phyloP scores from a whole-genome alignment of 352 stramenopile species.

The Globisporangium echinulatum region DNA sequence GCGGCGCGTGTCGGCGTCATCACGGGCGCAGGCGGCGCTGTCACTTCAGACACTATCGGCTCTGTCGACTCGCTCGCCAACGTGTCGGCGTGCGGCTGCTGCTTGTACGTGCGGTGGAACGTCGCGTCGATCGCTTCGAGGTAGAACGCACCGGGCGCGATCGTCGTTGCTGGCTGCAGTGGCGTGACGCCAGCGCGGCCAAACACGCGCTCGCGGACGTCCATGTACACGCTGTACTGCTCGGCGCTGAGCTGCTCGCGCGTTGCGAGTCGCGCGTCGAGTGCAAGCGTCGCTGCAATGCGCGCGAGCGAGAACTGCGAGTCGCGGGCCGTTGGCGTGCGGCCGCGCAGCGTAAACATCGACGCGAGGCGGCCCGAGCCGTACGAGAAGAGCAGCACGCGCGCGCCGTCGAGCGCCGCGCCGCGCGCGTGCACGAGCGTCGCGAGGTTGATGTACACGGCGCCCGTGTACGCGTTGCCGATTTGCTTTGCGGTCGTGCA shows the following conservation, averaged over 20 bases:
- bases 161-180: conserved; percentile 47
- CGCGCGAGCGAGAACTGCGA: conserved; percentile 81
- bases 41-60: conserved; percentile 18
- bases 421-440: conserved; percentile 78
- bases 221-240: conserved; percentile 90
- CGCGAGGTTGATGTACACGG: conserved; percentile 94
- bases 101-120: conserved; percentile 85
- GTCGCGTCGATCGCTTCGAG: conserved; percentile 88
- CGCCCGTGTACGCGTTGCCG: conserved; percentile 97
- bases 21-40: not conserved
- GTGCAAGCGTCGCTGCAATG: conserved; percentile 82
- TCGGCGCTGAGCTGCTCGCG: conserved; percentile 81
- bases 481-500: conserved; percentile 86
- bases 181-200: conserved; percentile 57
- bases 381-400: conserved; percentile 94
- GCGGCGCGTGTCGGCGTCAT: conserved; percentile 22
- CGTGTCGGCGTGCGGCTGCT: conserved; percentile 14
- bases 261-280: conserved; percentile 72
- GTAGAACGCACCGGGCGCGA: conserved; percentile 88
- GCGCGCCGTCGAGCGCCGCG: conserved; percentile 57
- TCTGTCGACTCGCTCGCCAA: conserved; percentile 22
- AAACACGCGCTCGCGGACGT: conserved; percentile 86
- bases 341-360: conserved; percentile 88
- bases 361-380: conserved; percentile 94
- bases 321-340: conserved; percentile 14